phyloP scores from a whole-genome alignment of 2,329 filamentous ascomycete genomes.

The Aspergillus intermedius region DNA sequence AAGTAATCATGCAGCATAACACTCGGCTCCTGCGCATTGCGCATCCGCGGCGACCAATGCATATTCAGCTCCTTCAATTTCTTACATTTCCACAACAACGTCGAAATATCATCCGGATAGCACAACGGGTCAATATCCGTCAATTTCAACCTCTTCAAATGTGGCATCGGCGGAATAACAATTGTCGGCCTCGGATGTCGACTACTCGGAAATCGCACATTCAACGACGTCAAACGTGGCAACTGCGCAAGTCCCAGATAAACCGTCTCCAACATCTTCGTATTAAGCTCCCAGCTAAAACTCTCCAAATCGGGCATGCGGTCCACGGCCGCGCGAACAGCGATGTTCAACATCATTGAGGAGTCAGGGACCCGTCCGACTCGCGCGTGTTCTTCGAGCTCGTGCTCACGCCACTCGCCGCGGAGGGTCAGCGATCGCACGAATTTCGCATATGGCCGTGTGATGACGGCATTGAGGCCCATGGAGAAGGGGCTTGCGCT shows the following conservation, averaged over 20 bases:
- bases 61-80: slow-evolving; percentile 50
- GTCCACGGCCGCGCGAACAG: slow-evolving; percentile 53
- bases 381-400: slow-evolving; percentile 52
- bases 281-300: slow-evolving; percentile 57
- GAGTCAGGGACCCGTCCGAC: slow-evolving; percentile 56
- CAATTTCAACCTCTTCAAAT: slow-evolving; percentile 47
- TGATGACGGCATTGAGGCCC: slow-evolving; percentile 57
- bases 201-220: slow-evolving; percentile 50
- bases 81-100: slow-evolving; percentile 48
- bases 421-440: slow-evolving; percentile 48
- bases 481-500: slow-evolving; percentile 57
- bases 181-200: slow-evolving; percentile 53
- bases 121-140: slow-evolving; percentile 59
- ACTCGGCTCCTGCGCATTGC: slow-evolving; percentile 52
- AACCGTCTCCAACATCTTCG: slow-evolving; percentile 53
- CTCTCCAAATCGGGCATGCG: slow-evolving; percentile 50
- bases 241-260: slow-evolving; percentile 51
- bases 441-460: slow-evolving; percentile 47
- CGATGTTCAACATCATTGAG: slow-evolving; percentile 57
- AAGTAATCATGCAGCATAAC: slow-evolving; percentile 51
- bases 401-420: slow-evolving; percentile 54
- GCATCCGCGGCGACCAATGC: slow-evolving; percentile 59
- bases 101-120: slow-evolving; percentile 57
- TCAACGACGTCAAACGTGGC: slow-evolving; percentile 47
- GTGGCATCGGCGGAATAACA: slow-evolving; percentile 51